Base-by-base conservation (phyloP, 2,329 filamentous ascomycete genomes). In the Penicillium sp. region DNA sequence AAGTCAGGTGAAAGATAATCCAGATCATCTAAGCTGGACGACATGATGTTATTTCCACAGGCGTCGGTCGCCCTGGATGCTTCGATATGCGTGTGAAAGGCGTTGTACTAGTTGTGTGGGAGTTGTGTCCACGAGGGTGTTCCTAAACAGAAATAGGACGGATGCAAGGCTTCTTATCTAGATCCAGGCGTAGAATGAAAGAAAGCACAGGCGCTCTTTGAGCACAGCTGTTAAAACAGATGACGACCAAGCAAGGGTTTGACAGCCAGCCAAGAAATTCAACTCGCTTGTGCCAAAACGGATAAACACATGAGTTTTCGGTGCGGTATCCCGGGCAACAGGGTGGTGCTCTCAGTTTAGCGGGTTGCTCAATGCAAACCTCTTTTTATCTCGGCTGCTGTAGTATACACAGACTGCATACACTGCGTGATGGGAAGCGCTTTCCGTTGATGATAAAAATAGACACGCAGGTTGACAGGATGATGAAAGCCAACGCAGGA, bases 1-100 rank as follows among this genome's bases (percentile, higher is more conserved):
- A 97, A 97, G 65, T 84, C 90, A 55, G 90, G 83, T 68, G 92
- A 85, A 30, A 97, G 86, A 71, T 97, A 99, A 63, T 91, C 89
- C 64, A 87, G 74, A 63, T 92, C 89, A 62, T 84, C 77, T 66
- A 61, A 55, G 28, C n/a, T 35, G 18, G 55, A 59, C 45, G 70
- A 69, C 72, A 75, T 75, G 64, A 40, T 45, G 40, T 40, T 55
- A 23, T n/a, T 24, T 35, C n/a, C 18, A 43, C 51, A 51, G 47
- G 35, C 38, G 47, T 57, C 33, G 35, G 11, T 35, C 11, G 30
- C 16, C 49, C 6, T 26, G 24, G 11, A 46, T 24, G 5, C 16
- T 14, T 11, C 20, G 24, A 46, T 30, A 47, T 26, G 21, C 45
- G 28, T 30, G 28, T 30, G 30, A 14, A 9, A 35, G 7, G 46